Percentiles rank a stretch among this genome's conserved stretches.
Evolutionary conservation across 306 rosid species (phyloP).

Genomic region (Trichosanthes cucumerina): DNA sequence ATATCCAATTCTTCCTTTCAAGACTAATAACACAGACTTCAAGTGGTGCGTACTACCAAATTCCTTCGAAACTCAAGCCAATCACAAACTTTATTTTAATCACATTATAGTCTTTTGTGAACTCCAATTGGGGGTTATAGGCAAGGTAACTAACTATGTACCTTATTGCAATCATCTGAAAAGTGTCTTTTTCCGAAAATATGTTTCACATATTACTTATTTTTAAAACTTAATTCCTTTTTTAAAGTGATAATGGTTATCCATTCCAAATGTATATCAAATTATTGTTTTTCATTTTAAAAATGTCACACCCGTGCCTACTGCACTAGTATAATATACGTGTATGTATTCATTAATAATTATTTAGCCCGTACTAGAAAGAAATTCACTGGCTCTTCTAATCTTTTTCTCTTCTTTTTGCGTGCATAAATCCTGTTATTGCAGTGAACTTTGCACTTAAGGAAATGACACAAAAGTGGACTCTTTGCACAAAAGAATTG

Average conservation of each 20-base stretch:
- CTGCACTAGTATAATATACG: not conserved
- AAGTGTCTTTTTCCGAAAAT: not conserved
- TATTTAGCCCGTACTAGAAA: not conserved
- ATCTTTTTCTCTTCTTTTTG: not conserved
- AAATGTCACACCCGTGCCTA: not conserved
- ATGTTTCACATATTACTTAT: not conserved
- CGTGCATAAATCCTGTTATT: not conserved
- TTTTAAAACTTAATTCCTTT: not conserved
- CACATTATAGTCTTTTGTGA: not conserved
- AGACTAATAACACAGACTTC: not conserved
- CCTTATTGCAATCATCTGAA: not conserved
- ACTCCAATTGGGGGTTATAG: not conserved
- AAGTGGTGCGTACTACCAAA: not conserved
- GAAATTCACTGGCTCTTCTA: not conserved
- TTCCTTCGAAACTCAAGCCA: not conserved
- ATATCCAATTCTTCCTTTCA: not conserved
- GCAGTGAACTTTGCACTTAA: not conserved
- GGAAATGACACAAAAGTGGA: not conserved
- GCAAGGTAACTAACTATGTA: not conserved
- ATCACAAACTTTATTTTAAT: not conserved
- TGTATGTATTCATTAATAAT: not conserved
- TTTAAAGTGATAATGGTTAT: not conserved
- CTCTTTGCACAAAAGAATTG: not conserved
- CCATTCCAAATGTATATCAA: not conserved
- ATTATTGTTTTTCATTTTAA: not conserved